Percentiles rank a stretch among this genome's conserved stretches.
phyloP scores from a whole-genome alignment of 345 rosid species.

The Erodium maritimum region DNA sequence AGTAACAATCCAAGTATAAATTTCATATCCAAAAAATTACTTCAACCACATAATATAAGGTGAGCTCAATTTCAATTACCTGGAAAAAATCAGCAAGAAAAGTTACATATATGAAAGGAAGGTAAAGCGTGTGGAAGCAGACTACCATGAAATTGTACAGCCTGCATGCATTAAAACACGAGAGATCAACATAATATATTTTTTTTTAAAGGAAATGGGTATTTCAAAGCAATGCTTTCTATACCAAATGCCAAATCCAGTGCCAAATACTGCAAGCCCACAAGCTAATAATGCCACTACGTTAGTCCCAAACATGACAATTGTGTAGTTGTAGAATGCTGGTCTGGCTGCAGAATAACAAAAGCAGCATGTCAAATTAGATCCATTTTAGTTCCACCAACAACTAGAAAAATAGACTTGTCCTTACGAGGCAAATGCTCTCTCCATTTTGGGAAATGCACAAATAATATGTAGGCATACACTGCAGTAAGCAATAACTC shows the following conservation, averaged over 20 bases:
- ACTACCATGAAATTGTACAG: conserved; percentile 46
- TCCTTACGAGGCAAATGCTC: conserved; percentile 69
- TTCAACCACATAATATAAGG: not conserved
- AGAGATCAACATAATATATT: not conserved
- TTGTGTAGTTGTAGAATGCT: conserved; percentile 70
- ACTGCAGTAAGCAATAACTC: conserved; percentile 57
- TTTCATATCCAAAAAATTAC: not conserved
- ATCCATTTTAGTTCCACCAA: not conserved
- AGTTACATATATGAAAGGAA: conserved; percentile 65
- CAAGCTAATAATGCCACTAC: conserved; percentile 52
- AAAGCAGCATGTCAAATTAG: conserved; percentile 7
- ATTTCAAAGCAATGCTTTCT: not conserved
- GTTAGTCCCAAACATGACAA: conserved; percentile 51
- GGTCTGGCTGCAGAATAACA: conserved; percentile 56
- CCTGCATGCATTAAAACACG: conserved; percentile 36
- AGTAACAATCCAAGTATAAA: conserved; percentile 8
- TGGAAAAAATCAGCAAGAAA: conserved; percentile 90
- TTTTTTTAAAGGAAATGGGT: too few species aligned
- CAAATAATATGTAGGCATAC: conserved; percentile 53
- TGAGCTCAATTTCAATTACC: conserved; percentile 23
- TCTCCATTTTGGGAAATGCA: conserved; percentile 68
- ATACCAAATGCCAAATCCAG: conserved; percentile 71
- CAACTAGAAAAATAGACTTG: not conserved
- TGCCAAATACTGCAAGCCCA: conserved; percentile 43
- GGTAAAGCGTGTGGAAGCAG: conserved; percentile 73